phyloP scores from a whole-genome alignment of 441 rosid genomes.

The Brassica balearica region DNA sequence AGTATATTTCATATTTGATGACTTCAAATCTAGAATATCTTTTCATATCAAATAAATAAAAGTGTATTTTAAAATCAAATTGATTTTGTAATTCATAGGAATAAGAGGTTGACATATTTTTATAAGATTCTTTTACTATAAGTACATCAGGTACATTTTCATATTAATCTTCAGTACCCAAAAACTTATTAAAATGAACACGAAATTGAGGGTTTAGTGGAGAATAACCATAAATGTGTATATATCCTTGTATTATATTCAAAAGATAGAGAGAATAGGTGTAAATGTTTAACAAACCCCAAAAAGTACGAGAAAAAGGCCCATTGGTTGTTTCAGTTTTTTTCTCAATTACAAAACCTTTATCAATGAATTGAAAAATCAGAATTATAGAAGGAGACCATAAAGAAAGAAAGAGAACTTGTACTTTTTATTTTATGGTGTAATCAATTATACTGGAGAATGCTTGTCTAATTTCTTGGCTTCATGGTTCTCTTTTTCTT shows the following conservation, averaged over 20 bases:
- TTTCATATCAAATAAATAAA: too few species aligned
- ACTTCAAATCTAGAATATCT: too few species aligned
- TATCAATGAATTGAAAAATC: constrained; percentile 34
- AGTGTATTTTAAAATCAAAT: too few species aligned
- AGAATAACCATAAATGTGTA: not conserved
- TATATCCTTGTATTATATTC: not conserved
- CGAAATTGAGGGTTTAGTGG: not conserved
- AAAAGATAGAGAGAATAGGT: not conserved
- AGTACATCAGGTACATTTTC: not conserved
- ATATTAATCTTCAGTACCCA: not conserved
- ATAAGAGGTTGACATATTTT: too few species aligned
- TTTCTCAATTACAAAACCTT: constrained; percentile 35
- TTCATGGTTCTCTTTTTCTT: constrained; percentile 75
- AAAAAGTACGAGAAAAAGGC: too few species aligned
- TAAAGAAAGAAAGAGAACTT: constrained; percentile 19
- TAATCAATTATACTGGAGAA: constrained; percentile 70
- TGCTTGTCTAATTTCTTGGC: constrained; percentile 68
- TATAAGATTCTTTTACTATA: too few species aligned
- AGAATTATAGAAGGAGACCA: constrained; percentile 22
- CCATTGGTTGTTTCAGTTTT: too few species aligned
- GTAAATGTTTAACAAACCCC: too few species aligned
- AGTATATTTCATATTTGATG: too few species aligned
- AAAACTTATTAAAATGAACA: not conserved
- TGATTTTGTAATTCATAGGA: too few species aligned
- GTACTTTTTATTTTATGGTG: constrained; percentile 5